Evolutionary conservation across 345 rosid genomes (phyloP).

Genomic region (Arabidopsis thaliana): DNA sequence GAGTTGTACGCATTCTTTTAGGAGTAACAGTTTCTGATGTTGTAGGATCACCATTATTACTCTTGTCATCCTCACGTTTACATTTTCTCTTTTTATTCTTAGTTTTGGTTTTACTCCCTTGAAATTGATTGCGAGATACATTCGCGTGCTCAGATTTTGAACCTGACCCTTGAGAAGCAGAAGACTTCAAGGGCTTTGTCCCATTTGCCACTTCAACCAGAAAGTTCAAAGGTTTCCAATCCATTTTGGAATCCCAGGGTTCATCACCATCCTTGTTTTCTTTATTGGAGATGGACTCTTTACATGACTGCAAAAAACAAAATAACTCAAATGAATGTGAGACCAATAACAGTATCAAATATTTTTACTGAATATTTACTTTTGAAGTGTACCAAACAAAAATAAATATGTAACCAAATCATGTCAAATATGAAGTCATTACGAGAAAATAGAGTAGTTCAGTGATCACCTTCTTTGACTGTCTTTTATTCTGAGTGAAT

Average conservation of each 20-base stretch:
- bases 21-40: conserved; percentile 59
- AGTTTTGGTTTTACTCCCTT: conserved; percentile 47
- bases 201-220: conserved; percentile 87
- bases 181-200: conserved; percentile 69
- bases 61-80: conserved; percentile 53
- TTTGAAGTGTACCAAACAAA: neutral
- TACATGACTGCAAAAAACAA: conserved; percentile 54
- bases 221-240: conserved; percentile 86
- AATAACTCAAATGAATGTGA: conserved; percentile 4
- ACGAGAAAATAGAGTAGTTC: neutral
- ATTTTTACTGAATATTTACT: neutral
- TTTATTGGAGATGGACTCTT: conserved; percentile 44
- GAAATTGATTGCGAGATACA: conserved; percentile 44
- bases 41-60: conserved; percentile 50
- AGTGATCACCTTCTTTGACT: conserved; percentile 51
- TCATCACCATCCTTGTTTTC: conserved; percentile 53
- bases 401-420: conserved; percentile 1
- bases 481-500: conserved; percentile 55
- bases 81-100: conserved; percentile 56
- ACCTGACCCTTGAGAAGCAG: conserved; percentile 60
- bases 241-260: conserved; percentile 59
- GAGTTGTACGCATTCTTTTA: conserved; percentile 65
- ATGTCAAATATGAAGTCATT: neutral
- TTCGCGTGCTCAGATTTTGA: conserved; percentile 45
- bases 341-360: neutral